A percentile compares a stretch with the other conserved stretches of the same genome.
Evolutionary conservation across 2,329 filamentous ascomycete genomes (phyloP).

Genomic region (Leptodontidium sp.): DNA sequence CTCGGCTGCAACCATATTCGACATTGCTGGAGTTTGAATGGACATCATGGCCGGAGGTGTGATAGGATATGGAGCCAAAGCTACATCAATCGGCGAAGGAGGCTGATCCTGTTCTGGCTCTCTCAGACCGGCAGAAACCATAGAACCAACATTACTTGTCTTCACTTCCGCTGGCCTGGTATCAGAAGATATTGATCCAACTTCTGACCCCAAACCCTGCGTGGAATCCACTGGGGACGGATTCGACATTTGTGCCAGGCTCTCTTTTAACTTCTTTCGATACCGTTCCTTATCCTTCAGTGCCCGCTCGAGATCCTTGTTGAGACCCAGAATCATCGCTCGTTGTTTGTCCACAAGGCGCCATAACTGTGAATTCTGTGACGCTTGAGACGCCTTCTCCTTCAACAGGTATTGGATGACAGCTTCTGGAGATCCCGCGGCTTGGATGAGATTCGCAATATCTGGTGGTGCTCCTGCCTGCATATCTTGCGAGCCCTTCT

Average conservation of each 20-base stretch:
- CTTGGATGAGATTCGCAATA: slow-evolving; percentile 78
- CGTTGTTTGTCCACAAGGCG: slow-evolving; percentile 95
- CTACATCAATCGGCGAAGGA: slow-evolving; percentile 66
- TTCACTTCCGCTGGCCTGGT: slow-evolving; percentile 29
- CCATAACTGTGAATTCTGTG: slow-evolving; percentile 94
- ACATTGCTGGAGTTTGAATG: slow-evolving; percentile 32
- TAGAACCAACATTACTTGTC: slow-evolving; percentile 34
- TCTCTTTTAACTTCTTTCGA: slow-evolving; percentile 86
- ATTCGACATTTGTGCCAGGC: slow-evolving; percentile 53
- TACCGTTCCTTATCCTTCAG: slow-evolving; percentile 96
- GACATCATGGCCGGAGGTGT: slow-evolving; percentile 68
- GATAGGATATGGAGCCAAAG: slow-evolving; percentile 69
- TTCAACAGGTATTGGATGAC: slow-evolving; percentile 88
- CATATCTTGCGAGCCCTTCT: slow-evolving; percentile 65
- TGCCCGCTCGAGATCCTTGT: slow-evolving; percentile 90
- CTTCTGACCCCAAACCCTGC: slow-evolving; percentile 41
- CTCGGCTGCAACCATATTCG: slow-evolving; percentile 59
- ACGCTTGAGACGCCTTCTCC: slow-evolving; percentile 87
- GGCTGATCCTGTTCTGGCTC: slow-evolving; percentile 38
- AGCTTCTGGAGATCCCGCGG: slow-evolving; percentile 88
- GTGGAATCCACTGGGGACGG: slow-evolving; percentile 45
- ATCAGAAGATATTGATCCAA: slow-evolving; percentile 40
- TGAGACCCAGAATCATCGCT: slow-evolving; percentile 90
- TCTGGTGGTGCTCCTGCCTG: slow-evolving; percentile 68
- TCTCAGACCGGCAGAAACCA: slow-evolving; percentile 43